Evolutionary conservation across 1,139 yeast genomes (phyloP).

Genomic region (Hyphopichia wangnamkhiaoensis): DNA sequence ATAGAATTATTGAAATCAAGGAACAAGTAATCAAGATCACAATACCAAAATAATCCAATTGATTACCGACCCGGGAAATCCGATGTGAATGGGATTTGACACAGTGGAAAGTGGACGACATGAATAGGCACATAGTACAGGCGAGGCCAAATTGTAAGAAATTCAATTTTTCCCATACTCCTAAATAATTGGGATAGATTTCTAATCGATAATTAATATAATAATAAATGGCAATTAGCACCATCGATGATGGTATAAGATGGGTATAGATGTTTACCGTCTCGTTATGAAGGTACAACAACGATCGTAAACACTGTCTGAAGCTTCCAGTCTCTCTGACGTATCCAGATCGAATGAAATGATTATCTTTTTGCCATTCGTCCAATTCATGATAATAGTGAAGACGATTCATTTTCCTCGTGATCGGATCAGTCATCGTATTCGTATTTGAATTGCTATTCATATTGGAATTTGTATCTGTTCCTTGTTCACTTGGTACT

Average conservation of each 20-base stretch:
- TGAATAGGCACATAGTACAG: constrained; percentile 57
- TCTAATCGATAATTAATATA: constrained; percentile 33
- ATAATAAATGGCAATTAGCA: constrained; percentile 15
- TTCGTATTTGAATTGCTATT: no score
- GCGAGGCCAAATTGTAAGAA: constrained; percentile 43
- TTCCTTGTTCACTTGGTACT: neutral
- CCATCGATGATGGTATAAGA: constrained; percentile 62
- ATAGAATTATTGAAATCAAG: constrained; percentile 67
- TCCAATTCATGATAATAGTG: constrained; percentile 52
- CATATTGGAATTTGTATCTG: neutral
- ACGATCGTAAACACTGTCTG: constrained; percentile 50
- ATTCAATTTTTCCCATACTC: constrained; percentile 45
- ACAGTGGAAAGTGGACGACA: constrained; percentile 79
- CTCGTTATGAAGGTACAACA: constrained; percentile 79
- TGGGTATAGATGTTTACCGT: constrained; percentile 83
- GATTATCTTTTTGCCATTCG: constrained; percentile 87
- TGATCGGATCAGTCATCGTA: neutral
- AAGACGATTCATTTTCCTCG: constrained; percentile 9
- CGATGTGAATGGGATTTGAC: constrained; percentile 70
- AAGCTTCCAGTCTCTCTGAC: constrained; percentile 68
- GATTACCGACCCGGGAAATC: constrained; percentile 69
- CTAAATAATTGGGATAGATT: constrained; percentile 37
- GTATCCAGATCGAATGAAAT: constrained; percentile 71
- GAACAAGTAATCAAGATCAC: constrained; percentile 76
- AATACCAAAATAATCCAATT: constrained; percentile 85